Evolutionary conservation across 2,329 filamentous ascomycete genomes (phyloP), one percentile per base, ranked within the genome.

Genomic region (Fusarium sp.): DNA sequence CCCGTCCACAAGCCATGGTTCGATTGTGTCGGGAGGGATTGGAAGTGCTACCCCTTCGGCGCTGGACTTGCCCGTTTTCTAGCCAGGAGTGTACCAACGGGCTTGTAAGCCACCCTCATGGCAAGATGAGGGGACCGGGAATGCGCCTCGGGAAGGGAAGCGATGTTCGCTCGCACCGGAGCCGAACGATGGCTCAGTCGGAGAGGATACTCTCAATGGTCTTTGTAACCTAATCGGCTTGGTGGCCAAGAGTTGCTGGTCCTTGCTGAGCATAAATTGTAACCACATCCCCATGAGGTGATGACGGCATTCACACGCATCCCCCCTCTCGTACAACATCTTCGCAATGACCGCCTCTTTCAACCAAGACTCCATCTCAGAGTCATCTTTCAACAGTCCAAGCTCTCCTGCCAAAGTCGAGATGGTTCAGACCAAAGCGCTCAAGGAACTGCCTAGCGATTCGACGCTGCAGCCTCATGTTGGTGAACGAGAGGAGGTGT

Each of bases 321-420:
- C 70, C 64, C 60, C 57, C 60, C 37, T 65, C 37, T 65, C 37
- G 9, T 20, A 35, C 68, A 69, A 68, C 10, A 24, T 63, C 52
- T 45, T 6, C 31, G 10, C 39, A 48, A 83, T 84, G 81, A 76
- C 77, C 64, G 77, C 77, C 66, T 71, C 70, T 39, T 70, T 74
- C 16, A 69, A 76, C 22, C 76, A 78, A 54, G 82, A 81, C 75
- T 79, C 81, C 37, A 76, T 81, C 59, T 82, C 83, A 13, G 80
- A 82, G 65, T 80, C 78, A 27, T 83, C 80, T 50, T 54, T 81
- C 31, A 77, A 82, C 62, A 84, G 83, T 63, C 60, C 78, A n/a
- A 74, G 72, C 9, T 65, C 79, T 41, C 73, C 78, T 24, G 73
- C 76, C 62, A 82, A 82, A 63, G 63, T 78, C 72, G 80, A 82